Evolutionary conservation across 768 basidiomycete species (phyloP).

Genomic region (Chlorophyllum brunneum): DNA sequence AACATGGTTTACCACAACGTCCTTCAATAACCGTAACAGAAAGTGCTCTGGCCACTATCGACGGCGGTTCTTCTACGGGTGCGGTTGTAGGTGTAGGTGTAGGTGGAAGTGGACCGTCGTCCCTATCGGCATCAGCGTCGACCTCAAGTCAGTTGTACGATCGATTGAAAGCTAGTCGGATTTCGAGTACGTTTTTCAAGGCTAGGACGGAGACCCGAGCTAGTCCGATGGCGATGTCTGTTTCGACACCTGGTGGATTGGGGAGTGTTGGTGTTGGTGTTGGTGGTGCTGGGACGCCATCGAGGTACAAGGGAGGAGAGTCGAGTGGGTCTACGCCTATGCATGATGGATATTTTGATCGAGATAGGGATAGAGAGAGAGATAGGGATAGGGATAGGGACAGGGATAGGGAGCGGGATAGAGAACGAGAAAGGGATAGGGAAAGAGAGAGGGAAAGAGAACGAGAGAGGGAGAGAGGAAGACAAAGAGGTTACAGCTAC

Average conservation of each 20-base stretch:
- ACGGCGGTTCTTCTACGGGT: neutral
- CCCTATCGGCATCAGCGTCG: neutral
- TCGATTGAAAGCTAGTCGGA: conserved; percentile 13
- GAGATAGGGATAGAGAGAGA: conserved; percentile 25
- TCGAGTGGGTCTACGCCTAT: conserved; percentile 7
- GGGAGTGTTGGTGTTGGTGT: too few species aligned
- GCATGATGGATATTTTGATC: conserved; percentile 16
- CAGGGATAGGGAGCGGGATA: neutral
- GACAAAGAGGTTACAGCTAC: conserved; percentile 10
- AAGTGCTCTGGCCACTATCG: neutral
- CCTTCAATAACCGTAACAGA: neutral
- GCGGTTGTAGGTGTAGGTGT: neutral
- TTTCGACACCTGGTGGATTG: too few species aligned
- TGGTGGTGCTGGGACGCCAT: neutral
- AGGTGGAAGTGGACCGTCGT: neutral
- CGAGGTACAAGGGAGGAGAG: conserved; percentile 5
- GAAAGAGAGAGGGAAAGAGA: conserved; percentile 3
- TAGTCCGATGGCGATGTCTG: conserved; percentile 20
- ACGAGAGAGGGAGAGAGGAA: conserved; percentile 3
- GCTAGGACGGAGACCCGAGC: conserved; percentile 12
- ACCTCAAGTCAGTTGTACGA: too few species aligned
- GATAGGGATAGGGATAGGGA: conserved; percentile 2
- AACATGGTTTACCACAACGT: neutral
- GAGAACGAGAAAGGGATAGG: conserved; percentile 4
- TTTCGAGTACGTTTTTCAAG: conserved; percentile 19